Conservation (phyloP, 2,329 filamentous ascomycete genomes). For the Penicillium sp. region DNA sequence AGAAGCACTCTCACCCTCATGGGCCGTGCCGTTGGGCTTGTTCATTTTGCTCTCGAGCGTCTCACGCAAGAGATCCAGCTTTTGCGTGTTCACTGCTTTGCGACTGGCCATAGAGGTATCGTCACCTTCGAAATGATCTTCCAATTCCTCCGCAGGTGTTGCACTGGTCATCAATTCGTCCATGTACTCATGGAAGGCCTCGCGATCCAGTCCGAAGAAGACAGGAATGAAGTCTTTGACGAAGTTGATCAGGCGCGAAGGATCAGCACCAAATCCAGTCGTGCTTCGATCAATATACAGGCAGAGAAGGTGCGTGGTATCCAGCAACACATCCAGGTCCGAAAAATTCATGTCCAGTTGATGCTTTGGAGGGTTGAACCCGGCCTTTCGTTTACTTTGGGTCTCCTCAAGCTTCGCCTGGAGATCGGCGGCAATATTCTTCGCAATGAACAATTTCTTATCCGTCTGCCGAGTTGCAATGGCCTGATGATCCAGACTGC, state of each 20-base stretch:
- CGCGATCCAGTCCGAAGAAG: slow-evolving; percentile 70
- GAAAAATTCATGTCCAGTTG: slow-evolving; percentile 72
- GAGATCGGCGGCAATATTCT: slow-evolving; percentile 83
- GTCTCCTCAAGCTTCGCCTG: slow-evolving; percentile 91
- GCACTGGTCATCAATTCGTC: slow-evolving; percentile 64
- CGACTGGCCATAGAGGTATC: slow-evolving; percentile 65
- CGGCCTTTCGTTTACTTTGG: slow-evolving; percentile 61
- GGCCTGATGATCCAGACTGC: slow-evolving; percentile 93
- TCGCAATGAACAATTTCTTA: slow-evolving; percentile 84
- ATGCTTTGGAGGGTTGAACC: slow-evolving; percentile 56
- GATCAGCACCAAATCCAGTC: slow-evolving; percentile 54
- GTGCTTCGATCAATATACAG: slow-evolving; percentile 44
- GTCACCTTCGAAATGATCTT: slow-evolving; percentile 59
- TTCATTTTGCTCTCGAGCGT: slow-evolving; percentile 75
- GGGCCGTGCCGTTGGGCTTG: slow-evolving; percentile 63
- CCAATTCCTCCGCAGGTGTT: slow-evolving; percentile 69
- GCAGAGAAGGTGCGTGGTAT: slow-evolving; percentile 45
- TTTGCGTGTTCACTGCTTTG: slow-evolving; percentile 61
- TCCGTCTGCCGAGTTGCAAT: slow-evolving; percentile 82
- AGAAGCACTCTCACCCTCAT: slow-evolving; percentile 52
- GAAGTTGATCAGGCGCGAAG: slow-evolving; percentile 67
- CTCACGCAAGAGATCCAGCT: slow-evolving; percentile 70
- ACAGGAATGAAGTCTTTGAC: slow-evolving; percentile 68
- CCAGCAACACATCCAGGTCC: slow-evolving; percentile 60
- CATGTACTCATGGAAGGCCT: slow-evolving; percentile 61